Evolutionary conservation across 768 basidiomycete species (phyloP), one percentile per base, ranked within the genome.

Genomic region (Trichaptum fuscoviolaceum): DNA sequence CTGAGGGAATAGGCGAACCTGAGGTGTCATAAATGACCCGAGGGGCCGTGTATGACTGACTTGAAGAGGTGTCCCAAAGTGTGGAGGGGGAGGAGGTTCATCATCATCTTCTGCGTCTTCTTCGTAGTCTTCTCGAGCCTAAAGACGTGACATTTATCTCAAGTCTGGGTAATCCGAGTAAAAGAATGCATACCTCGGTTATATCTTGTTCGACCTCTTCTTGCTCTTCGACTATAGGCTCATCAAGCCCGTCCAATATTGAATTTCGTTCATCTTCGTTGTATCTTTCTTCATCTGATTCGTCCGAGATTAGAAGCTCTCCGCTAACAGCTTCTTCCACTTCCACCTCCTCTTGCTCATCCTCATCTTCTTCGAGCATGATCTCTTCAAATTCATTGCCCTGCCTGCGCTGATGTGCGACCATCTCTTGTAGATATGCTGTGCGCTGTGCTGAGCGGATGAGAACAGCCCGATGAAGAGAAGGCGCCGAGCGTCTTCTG

Each of bases 401-500:
- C 84, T 81, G 35, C 71, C 74, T 66, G 87, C 85, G 35, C 35
- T 59, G 57, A 18, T 34, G 35, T 36, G 25, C 42, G 58, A 42
- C 1, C 64, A 77, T 79, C 70, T 85, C 87, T 4, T 81, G 79
- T 52, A 79, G 78, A 70, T 85, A 65, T 0, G 85, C 82, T 0
- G 85, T 84, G 17, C 88, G 80, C 70, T 91, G 89, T 0, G 88
- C 88, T 52, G 87, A 88, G 10, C 88, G 82, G 15, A 92, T 85
- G 10, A 92, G 78, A 1, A 92, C 90, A 0, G 87, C 87, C 15
- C 85, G 84, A 70, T 92, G 89, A 1, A 92, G 76, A 1, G 85
- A 86, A 18, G 79, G 79, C 4, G 74, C 70, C 12, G 66, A 67
- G 25, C 74, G 71, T 12, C 71, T 71, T 6, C 62, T 76, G 65